Evolutionary conservation across 345 rosid species (phyloP).

Genomic region (Nasturtium officinale): DNA sequence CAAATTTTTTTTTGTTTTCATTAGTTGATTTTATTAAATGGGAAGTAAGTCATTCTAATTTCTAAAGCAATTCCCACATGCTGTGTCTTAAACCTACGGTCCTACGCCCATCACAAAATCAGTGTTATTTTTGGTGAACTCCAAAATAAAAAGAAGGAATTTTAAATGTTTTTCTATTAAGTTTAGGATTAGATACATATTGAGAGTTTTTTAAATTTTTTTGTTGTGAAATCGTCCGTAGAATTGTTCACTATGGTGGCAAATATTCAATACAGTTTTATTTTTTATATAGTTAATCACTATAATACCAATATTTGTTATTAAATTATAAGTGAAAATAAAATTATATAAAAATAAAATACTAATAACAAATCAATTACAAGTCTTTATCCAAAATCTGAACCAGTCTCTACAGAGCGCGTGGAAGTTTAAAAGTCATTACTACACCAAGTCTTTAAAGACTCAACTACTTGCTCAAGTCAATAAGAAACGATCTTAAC

Average conservation of each 20-base stretch:
- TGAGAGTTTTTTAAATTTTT: background rate
- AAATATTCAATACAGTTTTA: too few relatives aligned
- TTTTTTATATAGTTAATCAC: too few relatives aligned
- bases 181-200: background rate
- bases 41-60: background rate
- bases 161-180: background rate
- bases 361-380: background rate
- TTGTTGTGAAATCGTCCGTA: too few relatives aligned
- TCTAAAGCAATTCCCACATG: background rate
- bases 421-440: conserved; percentile 25
- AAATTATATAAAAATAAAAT: too few relatives aligned
- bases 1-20: background rate
- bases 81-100: background rate
- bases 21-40: too few relatives aligned
- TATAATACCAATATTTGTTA: too few relatives aligned
- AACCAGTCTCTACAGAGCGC: conserved; percentile 23
- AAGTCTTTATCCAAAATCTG: background rate
- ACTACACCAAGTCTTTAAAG: conserved; percentile 25
- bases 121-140: background rate
- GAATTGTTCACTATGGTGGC: too few relatives aligned
- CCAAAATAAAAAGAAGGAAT: too few relatives aligned
- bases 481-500: background rate
- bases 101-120: background rate
- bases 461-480: conserved; percentile 9
- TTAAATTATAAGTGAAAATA: too few relatives aligned